Conservation (phyloP, 108 stramenopile genomes). For the Schizochytrium sp. region DNA sequence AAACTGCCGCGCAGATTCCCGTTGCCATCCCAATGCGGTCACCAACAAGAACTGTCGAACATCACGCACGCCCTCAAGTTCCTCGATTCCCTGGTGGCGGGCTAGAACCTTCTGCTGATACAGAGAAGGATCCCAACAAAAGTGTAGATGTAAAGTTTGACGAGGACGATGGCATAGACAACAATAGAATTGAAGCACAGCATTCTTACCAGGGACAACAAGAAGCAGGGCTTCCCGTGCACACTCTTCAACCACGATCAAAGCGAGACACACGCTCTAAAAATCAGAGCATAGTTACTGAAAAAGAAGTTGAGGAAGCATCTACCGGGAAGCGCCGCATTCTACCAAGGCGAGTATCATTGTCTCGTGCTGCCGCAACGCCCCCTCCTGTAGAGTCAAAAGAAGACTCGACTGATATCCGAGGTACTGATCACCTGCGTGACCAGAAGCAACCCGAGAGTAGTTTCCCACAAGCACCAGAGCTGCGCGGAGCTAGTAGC, state of each 20-base stretch:
- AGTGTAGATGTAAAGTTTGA: too few relatives aligned
- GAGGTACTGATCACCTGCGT: neutral
- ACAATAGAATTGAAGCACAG: too few relatives aligned
- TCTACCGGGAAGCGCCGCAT: neutral
- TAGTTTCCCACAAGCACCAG: neutral
- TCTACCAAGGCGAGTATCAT: neutral
- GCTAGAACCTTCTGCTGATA: neutral
- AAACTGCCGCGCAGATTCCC: conserved; percentile 2
- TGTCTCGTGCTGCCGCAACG: neutral
- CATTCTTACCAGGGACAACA: neutral
- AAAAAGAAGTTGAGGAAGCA: too few relatives aligned
- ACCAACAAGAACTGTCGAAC: neutral
- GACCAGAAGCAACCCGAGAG: neutral
- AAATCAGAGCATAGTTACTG: too few relatives aligned
- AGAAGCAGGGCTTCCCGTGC: neutral
- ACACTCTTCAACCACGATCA: neutral
- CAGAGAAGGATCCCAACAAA: neutral
- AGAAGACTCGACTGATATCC: neutral
- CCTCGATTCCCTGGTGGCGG: neutral
- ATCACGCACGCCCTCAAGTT: neutral
- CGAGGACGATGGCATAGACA: too few relatives aligned
- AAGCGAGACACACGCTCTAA: neutral
- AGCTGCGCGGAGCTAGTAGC: conserved; percentile 17
- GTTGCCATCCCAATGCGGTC: conserved; percentile 10
- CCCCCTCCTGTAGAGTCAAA: neutral